phyloP scores from a whole-genome alignment of 305 asterid genomes.

The Fraxinus platypoda region DNA sequence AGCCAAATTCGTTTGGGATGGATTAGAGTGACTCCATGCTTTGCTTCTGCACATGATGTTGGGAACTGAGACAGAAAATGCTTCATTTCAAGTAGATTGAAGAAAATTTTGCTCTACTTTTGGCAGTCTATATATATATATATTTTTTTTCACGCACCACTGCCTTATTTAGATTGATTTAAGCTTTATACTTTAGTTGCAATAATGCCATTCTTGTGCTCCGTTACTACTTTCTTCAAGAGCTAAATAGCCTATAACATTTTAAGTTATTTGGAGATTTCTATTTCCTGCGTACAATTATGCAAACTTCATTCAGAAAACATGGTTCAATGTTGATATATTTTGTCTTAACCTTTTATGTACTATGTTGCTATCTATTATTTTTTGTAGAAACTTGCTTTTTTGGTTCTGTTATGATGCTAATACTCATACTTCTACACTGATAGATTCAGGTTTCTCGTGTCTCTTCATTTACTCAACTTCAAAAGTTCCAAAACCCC shows the following conservation, averaged over 20 bases:
- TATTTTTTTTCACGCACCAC: not conserved
- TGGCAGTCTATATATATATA: not conserved
- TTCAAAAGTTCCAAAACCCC: not conserved
- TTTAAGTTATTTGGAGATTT: not conserved
- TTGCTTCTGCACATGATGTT: not conserved
- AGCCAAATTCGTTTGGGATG: not conserved
- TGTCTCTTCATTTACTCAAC: not conserved
- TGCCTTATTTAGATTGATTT: not conserved
- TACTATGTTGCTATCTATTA: not conserved
- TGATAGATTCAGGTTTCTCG: not conserved
- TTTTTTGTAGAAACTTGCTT: not conserved
- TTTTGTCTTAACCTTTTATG: not conserved
- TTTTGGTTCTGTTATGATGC: not conserved
- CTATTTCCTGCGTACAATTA: not conserved
- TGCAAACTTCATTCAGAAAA: conserved; percentile 2
- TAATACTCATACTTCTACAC: not conserved
- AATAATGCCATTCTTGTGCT: conserved; percentile 9
- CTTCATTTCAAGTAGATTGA: not conserved
- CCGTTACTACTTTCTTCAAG: not conserved
- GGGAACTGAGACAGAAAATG: not conserved
- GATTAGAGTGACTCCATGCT: not conserved
- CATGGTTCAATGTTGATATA: not conserved
- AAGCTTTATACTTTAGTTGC: not conserved
- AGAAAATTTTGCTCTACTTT: not conserved
- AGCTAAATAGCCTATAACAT: conserved; percentile 12